phyloP scores from a whole-genome alignment of 2,329 filamentous ascomycete species.

The Chrysoporthe puriensis region DNA sequence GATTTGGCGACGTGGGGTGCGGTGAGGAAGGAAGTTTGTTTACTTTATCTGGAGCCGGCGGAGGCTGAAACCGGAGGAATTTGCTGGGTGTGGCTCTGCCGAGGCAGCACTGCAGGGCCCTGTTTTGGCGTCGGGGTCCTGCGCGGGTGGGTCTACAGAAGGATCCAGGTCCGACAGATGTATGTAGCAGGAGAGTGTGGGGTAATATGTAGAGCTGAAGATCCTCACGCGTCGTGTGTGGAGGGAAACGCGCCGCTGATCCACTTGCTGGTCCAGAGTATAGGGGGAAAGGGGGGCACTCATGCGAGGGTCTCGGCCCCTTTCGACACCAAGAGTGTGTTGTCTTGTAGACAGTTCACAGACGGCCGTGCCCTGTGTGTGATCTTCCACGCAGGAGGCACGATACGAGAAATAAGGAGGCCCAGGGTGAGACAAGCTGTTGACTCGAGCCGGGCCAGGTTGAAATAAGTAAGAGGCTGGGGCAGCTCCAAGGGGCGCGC shows the following conservation, averaged over 20 bases:
- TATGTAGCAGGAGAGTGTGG: neutral
- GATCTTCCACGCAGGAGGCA: neutral
- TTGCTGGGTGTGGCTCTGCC: neutral
- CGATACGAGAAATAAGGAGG: neutral
- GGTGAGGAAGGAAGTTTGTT: neutral
- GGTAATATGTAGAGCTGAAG: neutral
- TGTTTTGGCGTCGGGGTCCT: neutral
- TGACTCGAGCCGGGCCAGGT: constrained; percentile 2
- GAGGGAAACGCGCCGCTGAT: constrained; percentile 1
- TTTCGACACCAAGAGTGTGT: neutral
- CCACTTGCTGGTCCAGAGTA: neutral
- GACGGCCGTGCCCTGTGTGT: constrained; percentile 5
- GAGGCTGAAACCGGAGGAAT: constrained; percentile 2
- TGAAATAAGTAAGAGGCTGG: constrained; percentile 11
- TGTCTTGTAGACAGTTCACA: neutral
- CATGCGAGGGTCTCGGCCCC: neutral
- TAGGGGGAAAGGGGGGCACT: neutral
- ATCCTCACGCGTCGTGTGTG: neutral
- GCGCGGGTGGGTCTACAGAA: neutral
- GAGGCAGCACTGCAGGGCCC: constrained; percentile 3
- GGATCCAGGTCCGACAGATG: neutral
- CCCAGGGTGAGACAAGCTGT: constrained; percentile 13
- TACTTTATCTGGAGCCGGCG: neutral
- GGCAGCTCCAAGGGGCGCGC: neutral
- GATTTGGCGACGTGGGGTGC: neutral